Percentiles rank a stretch among this genome's conserved stretches.
Evolutionary conservation across 2,329 filamentous ascomycete species (phyloP).

Genomic region (Fonsecaea pugnacius): DNA sequence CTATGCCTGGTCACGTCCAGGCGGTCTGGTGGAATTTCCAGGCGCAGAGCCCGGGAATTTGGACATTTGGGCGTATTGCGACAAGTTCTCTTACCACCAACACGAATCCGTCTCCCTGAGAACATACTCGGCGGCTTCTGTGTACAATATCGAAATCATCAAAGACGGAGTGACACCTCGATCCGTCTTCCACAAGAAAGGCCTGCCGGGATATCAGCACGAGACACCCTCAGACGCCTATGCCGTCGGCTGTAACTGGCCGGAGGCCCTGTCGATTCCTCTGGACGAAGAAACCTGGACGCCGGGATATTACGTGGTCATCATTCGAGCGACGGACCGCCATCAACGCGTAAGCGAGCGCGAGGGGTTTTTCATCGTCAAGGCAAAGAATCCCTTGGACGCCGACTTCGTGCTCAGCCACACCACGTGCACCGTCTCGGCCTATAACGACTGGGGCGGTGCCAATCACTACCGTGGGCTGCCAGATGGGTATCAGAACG

Average conservation of each 20-base stretch:
- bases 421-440: background rate
- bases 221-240: background rate
- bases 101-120: background rate
- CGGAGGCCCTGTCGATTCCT: slow-evolving; percentile 6
- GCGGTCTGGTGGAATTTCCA: background rate
- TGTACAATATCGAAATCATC: background rate
- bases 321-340: slow-evolving; percentile 1
- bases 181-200: background rate
- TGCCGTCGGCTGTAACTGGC: slow-evolving; percentile 1
- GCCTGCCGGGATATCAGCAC: slow-evolving; percentile 1
- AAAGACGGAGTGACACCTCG: background rate
- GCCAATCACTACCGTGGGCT: slow-evolving; percentile 12
- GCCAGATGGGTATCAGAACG: slow-evolving; percentile 8
- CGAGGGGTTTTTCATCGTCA: slow-evolving; percentile 14
- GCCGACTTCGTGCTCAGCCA: slow-evolving; percentile 11
- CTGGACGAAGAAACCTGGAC: slow-evolving; percentile 6
- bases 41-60: background rate
- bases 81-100: background rate
- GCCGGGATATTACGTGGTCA: slow-evolving; percentile 3
- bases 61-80: slow-evolving; percentile 1
- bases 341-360: background rate
- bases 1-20: slow-evolving; percentile 8
- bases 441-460: slow-evolving; percentile 14
- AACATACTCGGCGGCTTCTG: background rate
- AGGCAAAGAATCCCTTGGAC: background rate